A percentile compares a stretch with the other conserved stretches of the same genome.
Evolutionary conservation across 176 grass and related monocot genomes (phyloP).

Genomic region (Musa troglodytarum): DNA sequence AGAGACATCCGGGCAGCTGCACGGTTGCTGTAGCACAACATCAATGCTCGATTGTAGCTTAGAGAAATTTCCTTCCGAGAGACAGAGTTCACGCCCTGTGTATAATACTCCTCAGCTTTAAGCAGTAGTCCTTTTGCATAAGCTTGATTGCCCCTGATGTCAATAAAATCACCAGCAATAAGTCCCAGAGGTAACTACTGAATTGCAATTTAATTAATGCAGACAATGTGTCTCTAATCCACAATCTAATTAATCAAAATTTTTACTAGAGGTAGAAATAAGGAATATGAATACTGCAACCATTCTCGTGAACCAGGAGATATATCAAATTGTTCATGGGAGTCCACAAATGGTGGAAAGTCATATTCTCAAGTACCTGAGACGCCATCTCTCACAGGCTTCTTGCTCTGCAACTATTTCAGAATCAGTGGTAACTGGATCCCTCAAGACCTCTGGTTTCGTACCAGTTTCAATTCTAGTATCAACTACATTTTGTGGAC

Average conservation of each 20-base stretch:
- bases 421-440: slow-evolving; percentile 24
- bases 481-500: slow-evolving; percentile 26
- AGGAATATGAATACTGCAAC: neutral
- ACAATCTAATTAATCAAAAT: neutral
- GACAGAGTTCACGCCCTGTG: slow-evolving; percentile 61
- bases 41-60: slow-evolving; percentile 46
- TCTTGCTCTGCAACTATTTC: slow-evolving; percentile 39
- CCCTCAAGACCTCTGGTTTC: slow-evolving; percentile 26
- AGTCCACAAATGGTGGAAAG: neutral
- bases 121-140: slow-evolving; percentile 54
- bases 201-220: neutral
- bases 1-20: slow-evolving; percentile 89
- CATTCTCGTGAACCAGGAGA: neutral
- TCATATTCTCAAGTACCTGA: slow-evolving; percentile 38
- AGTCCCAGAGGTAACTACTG: neutral
- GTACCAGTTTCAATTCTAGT: slow-evolving; percentile 23
- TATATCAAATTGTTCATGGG: neutral
- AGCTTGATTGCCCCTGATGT: slow-evolving; percentile 71
- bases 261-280: neutral
- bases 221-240: neutral
- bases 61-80: slow-evolving; percentile 35
- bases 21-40: slow-evolving; percentile 91
- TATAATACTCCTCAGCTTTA: slow-evolving; percentile 80
- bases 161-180: slow-evolving; percentile 17
- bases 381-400: slow-evolving; percentile 84